phyloP scores from a whole-genome alignment of 75 land plant genomes.

The Cryptomeria japonica region DNA sequence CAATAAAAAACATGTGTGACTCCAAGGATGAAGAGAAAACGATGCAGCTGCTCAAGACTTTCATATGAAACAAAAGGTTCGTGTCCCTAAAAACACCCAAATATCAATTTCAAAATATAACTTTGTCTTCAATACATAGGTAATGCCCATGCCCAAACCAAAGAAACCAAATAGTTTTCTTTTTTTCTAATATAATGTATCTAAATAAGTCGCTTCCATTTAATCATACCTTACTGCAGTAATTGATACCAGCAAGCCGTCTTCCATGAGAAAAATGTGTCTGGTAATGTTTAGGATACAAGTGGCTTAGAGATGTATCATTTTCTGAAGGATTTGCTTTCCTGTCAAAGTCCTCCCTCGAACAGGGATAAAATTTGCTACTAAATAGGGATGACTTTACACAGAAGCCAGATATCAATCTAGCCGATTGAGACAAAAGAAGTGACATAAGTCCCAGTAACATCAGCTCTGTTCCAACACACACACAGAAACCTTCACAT shows the following conservation, averaged over 20 bases:
- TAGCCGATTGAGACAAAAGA: constrained; percentile 62
- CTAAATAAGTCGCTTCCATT: background rate
- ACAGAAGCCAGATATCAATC: constrained; percentile 64
- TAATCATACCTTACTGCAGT: constrained; percentile 1
- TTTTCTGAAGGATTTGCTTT: background rate
- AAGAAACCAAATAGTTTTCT: background rate
- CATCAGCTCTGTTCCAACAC: constrained; percentile 71
- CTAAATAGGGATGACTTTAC: constrained; percentile 62
- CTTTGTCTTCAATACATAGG: background rate
- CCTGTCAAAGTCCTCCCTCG: constrained; percentile 33
- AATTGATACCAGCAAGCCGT: background rate
- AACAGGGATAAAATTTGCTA: constrained; percentile 56
- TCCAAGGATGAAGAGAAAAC: constrained; percentile 74
- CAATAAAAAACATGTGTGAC: constrained; percentile 78
- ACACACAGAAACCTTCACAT: background rate
- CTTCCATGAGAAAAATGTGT: background rate
- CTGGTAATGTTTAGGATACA: background rate
- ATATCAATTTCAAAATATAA: background rate
- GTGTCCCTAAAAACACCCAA: constrained; percentile 46
- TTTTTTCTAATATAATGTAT: background rate
- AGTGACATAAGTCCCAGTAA: constrained; percentile 87
- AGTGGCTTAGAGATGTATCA: background rate
- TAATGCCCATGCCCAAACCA: background rate
- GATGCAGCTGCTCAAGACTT: constrained; percentile 74
- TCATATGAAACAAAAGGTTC: constrained; percentile 76